phyloP scores from a whole-genome alignment of 371 early-diverging fungal species.

The Funneliformis caledonium region DNA sequence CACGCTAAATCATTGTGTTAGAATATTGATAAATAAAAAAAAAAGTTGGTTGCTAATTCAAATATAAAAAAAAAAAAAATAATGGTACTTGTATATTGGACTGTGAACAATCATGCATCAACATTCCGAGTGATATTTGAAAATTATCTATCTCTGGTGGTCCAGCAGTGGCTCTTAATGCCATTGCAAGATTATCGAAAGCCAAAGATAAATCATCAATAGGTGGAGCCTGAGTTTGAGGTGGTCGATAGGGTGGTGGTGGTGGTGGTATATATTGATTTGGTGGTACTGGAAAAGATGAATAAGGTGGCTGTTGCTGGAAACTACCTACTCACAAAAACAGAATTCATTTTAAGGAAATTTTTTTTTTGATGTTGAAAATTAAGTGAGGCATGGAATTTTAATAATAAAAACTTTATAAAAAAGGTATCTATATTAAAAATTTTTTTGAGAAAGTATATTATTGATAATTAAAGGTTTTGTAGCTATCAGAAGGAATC shows the following conservation, averaged over 20 bases:
- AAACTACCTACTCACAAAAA: conserved; percentile 34
- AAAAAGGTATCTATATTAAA: background rate
- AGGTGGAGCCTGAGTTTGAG: conserved; percentile 3
- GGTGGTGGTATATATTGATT: conserved; percentile 38
- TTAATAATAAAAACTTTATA: background rate
- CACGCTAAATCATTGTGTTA: conserved; percentile 49
- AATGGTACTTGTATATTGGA: conserved; percentile 61
- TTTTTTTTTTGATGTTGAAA: background rate
- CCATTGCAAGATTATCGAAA: conserved; percentile 36
- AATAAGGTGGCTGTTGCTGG: conserved; percentile 29
- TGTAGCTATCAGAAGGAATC: background rate
- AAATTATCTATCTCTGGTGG: conserved; percentile 48
- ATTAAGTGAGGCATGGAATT: background rate
- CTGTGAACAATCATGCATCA: conserved; percentile 66
- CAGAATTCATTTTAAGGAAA: background rate
- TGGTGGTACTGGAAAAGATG: conserved; percentile 20
- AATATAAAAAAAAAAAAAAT: background rate
- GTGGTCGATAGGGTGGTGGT: conserved; percentile 25
- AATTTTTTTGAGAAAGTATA: background rate
- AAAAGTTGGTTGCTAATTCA: background rate
- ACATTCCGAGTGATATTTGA: conserved; percentile 51
- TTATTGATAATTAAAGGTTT: background rate
- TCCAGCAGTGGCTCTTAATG: conserved; percentile 33
- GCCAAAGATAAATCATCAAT: conserved; percentile 25
- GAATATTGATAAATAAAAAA: background rate